phyloP scores from a whole-genome alignment of 1,284 basidiomycete genomes.

The Fistulinella staudtii region DNA sequence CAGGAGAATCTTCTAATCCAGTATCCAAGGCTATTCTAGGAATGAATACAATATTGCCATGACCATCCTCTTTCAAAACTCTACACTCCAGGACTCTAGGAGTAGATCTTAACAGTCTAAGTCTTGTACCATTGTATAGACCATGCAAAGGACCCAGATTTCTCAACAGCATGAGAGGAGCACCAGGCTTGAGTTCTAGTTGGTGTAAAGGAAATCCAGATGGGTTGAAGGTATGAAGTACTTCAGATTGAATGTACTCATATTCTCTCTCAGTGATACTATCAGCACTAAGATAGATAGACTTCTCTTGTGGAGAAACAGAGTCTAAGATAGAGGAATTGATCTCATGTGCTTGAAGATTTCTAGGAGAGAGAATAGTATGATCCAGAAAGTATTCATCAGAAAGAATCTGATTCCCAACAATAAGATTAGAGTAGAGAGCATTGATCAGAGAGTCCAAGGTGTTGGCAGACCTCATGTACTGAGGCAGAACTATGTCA shows the following conservation, averaged over 20 bases:
- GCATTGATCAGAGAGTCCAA: conserved; percentile 22
- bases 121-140: conserved; percentile 12
- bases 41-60: not conserved
- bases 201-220: conserved; percentile 26
- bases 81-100: conserved; percentile 20
- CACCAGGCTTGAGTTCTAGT: conserved; percentile 33
- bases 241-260: conserved; percentile 19
- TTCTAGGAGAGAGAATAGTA: conserved; percentile 9
- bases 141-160: conserved; percentile 35
- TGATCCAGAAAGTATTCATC: conserved; percentile 12
- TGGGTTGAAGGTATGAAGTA: conserved; percentile 19
- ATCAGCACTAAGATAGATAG: conserved; percentile 2
- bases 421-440: conserved; percentile 2
- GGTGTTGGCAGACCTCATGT: conserved; percentile 23
- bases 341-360: conserved; percentile 10
- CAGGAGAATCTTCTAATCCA: not conserved
- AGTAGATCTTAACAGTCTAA: conserved; percentile 13
- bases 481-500: conserved; percentile 23
- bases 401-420: not conserved
- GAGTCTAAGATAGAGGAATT: conserved; percentile 8
- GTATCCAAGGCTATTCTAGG: conserved; percentile 6
- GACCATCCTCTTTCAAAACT: not conserved
- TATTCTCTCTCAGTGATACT: conserved; percentile 5
- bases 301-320: not conserved
- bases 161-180: conserved; percentile 35